These are phyloP conservation scores for Nyctanthes arbortristis DNA, from an alignment of 257 asterid genomes.

Conservation along the genomic window DNA sequence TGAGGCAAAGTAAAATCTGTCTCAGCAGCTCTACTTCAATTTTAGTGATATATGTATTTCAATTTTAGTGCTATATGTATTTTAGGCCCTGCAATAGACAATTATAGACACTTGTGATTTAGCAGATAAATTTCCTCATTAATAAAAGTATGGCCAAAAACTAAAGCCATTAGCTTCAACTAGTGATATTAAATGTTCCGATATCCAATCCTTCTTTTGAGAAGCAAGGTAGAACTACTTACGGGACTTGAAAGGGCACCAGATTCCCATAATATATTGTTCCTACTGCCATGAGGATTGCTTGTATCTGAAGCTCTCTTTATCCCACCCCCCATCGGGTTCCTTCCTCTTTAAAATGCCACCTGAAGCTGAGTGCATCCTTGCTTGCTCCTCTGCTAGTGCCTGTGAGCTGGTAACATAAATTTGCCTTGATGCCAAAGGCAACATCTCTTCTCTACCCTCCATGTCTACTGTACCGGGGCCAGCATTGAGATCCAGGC, in stretches of 20 bases:
- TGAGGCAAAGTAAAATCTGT: not conserved
- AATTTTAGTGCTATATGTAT: not conserved
- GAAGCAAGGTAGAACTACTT: constrained; percentile 27
- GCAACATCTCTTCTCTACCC: constrained; percentile 43
- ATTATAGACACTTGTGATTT: not conserved
- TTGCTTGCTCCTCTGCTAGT: constrained; percentile 61
- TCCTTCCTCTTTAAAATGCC: constrained; percentile 66
- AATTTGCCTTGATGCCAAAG: constrained; percentile 41
- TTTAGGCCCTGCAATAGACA: not conserved
- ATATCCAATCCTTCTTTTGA: not conserved
- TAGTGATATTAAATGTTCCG: too few species aligned
- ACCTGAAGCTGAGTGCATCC: constrained; percentile 37
- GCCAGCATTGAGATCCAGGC: constrained; percentile 87
- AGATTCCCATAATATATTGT: constrained; percentile 2
- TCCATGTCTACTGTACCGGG: constrained; percentile 69
- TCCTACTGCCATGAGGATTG: constrained; percentile 72
- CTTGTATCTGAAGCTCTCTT: constrained; percentile 65
- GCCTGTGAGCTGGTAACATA: constrained; percentile 62
- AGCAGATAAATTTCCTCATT: not conserved
- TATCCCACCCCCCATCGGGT: constrained; percentile 81
- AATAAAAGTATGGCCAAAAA: too few species aligned
- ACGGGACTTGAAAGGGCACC: constrained; percentile 21
- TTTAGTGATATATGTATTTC: not conserved
- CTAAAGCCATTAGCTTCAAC: too few species aligned
- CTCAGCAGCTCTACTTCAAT: not conserved